phyloP scores from a whole-genome alignment of 2,329 filamentous ascomycete species.

The Pyrenochaeta sp. region DNA sequence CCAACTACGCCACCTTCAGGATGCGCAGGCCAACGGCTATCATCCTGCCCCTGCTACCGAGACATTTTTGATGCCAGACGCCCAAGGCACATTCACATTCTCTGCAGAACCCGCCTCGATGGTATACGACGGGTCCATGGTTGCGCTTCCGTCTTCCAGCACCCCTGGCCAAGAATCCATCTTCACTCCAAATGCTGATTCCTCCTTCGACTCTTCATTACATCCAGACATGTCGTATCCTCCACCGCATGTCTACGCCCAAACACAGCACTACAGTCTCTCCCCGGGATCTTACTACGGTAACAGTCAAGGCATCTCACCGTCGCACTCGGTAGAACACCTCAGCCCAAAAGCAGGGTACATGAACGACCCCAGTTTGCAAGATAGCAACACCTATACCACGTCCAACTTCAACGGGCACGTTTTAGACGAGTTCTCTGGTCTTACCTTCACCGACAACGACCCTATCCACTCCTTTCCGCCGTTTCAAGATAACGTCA shows the following conservation, averaged over 20 bases:
- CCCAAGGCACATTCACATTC: conserved; percentile 46
- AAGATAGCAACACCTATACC: conserved; percentile 42
- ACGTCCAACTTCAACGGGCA: conserved; percentile 43
- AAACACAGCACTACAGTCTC: conserved; percentile 37
- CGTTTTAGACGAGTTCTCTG: conserved; percentile 40
- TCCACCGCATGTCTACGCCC: conserved; percentile 35
- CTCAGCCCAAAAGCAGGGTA: conserved; percentile 48
- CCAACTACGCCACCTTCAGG: conserved; percentile 45
- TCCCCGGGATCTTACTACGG: conserved; percentile 40
- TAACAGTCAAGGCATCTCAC: conserved; percentile 45
- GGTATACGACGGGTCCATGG: conserved; percentile 42
- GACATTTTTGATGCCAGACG: conserved; percentile 39
- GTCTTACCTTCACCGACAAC: conserved; percentile 41
- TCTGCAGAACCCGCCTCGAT: conserved; percentile 47
- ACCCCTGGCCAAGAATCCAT: conserved; percentile 37
- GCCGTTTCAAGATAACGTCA: conserved; percentile 30
- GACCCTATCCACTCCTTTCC: conserved; percentile 27
- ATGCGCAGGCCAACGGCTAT: conserved; percentile 39
- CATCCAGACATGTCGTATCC: conserved; percentile 46
- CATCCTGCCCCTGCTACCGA: conserved; percentile 25
- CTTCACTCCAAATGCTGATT: conserved; percentile 43
- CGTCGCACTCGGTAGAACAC: conserved; percentile 50
- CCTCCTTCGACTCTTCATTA: conserved; percentile 47
- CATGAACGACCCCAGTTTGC: conserved; percentile 43
- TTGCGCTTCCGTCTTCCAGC: conserved; percentile 25